These are phyloP conservation scores for Coccinonectria pachysandricola DNA, from an alignment of 2,329 filamentous ascomycete species.

Conservation along the genomic window DNA sequence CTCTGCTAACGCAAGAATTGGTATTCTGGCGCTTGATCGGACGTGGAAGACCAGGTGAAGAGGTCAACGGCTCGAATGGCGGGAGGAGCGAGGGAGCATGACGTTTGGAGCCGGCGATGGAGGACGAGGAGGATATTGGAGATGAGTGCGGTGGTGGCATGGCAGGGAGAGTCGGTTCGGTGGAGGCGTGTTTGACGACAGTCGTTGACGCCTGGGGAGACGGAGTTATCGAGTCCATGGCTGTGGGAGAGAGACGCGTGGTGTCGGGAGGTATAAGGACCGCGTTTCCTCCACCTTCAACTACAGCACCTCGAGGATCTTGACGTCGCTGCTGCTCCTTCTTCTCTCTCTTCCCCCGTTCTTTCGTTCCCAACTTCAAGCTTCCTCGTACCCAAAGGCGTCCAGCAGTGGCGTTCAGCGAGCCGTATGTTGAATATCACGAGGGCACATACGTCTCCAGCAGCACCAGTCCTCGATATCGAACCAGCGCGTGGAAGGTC, in stretches of 20 bases:
- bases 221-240: constrained; percentile 27
- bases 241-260: constrained; percentile 1
- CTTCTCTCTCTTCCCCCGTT: no score
- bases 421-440: neutral
- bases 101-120: constrained; percentile 43
- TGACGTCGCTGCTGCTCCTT: neutral
- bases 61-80: constrained; percentile 70
- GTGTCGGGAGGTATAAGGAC: neutral
- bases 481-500: no score
- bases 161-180: constrained; percentile 26
- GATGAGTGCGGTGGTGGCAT: constrained; percentile 6
- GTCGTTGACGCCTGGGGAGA: constrained; percentile 20
- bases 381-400: neutral
- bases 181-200: constrained; percentile 17
- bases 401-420: neutral
- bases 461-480: no score
- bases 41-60: constrained; percentile 61
- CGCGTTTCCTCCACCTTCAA: neutral
- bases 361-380: no score
- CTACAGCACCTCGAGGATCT: no score
- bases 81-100: constrained; percentile 61
- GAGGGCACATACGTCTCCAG: no score
- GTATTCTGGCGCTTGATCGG: constrained; percentile 56
- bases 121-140: constrained; percentile 7
- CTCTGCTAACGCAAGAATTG: constrained; percentile 23